Evolutionary conservation across 164 flowering plant genomes (phyloP), one percentile per base, ranked within the genome.

Genomic region (Magnolia sinica): DNA sequence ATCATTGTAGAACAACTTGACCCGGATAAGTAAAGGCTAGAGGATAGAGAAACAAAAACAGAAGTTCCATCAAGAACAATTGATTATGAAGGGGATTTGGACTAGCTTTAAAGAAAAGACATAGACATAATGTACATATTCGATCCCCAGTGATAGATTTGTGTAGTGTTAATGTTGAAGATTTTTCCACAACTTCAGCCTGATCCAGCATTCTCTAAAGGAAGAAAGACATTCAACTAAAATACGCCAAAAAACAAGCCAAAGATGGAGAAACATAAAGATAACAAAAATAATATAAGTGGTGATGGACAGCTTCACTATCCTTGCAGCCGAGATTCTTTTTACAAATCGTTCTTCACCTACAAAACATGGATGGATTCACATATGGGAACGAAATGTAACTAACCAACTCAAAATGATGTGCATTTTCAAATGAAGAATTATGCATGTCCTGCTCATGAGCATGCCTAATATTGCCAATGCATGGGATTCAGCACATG

Each of bases 21-120:
- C 83, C 71, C 92, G 99, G 68, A 91, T 88, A 78, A 95, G 79
- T 82, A 92, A 73, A 74, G 97, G 97, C 98, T 95, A 77, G 19
- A 77, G 79, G n/a, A 76, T 67, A 77, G 18, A 49, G 24, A 75
- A 75, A 5, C n/a, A 13, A 23, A 22, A 50, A 6, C 20, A 50
- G n/a, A n/a, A 66, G 0, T 71, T 70, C 1, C 19, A 70, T 45
- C 18, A 49, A 16, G 18, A 51, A 55, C 18, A 9, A 23, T 55
- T 14, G 51, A 16, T 16, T 6, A 70, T 49, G 3, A 49, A 72
- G 22, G 73, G 8, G 8, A 50, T 10, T 29, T 19, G 23, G 0
- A 72, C 9, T 55, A 51, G 37, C 23, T 24, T 14, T 23, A 3
- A 16, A 24, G n/a, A 51, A 8, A 13, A 70, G 50, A 20, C 49